Conservation (phyloP, 108 stramenopile genomes). For the Skeletonema potamos region DNA sequence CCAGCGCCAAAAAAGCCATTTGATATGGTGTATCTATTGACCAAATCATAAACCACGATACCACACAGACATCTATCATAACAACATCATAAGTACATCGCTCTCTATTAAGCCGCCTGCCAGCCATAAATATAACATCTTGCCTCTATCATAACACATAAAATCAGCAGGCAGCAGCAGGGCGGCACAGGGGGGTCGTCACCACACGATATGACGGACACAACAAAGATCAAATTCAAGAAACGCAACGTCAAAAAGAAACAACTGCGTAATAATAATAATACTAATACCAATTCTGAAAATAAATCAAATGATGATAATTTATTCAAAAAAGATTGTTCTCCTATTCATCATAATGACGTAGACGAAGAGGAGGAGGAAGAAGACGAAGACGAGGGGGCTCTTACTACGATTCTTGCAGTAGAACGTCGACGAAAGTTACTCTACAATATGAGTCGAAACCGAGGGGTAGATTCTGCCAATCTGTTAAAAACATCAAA, state of each 20-base stretch:
- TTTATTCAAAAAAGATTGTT: neutral
- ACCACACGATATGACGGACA: too few species aligned
- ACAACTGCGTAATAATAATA: constrained; percentile 12
- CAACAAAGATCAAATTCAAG: constrained; percentile 34
- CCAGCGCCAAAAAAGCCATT: too few species aligned
- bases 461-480: constrained; percentile 39
- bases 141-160: too few species aligned
- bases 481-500: constrained; percentile 2
- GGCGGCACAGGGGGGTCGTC: too few species aligned
- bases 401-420: constrained; percentile 23
- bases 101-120: too few species aligned
- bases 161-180: neutral
- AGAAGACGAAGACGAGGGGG: constrained; percentile 15
- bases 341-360: too few species aligned
- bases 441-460: constrained; percentile 10
- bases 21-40: too few species aligned
- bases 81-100: too few species aligned
- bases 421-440: constrained; percentile 37
- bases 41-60: too few species aligned
- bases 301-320: constrained; percentile 6
- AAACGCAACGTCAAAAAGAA: constrained; percentile 41
- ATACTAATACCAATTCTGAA: neutral
- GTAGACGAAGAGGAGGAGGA: constrained; percentile 9
- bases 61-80: too few species aligned
- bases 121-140: too few species aligned